Evolutionary conservation across 495 filamentous ascomycete genomes (phyloP).

Genomic region (Saxophila tyrrhenica): DNA sequence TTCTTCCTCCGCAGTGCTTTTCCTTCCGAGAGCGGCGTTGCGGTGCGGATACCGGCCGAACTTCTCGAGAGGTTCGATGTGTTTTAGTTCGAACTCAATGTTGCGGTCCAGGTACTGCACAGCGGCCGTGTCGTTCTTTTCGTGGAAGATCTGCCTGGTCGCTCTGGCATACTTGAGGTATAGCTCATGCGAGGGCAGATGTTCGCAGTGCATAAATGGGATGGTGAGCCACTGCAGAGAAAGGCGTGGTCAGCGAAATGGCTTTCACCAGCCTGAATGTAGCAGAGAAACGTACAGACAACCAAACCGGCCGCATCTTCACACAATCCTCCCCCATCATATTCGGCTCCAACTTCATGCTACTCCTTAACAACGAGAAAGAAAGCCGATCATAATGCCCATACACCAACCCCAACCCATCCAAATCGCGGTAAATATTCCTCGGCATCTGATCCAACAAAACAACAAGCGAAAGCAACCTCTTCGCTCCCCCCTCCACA

Average conservation of each 20-base stretch:
- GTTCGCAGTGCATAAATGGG: constrained; percentile 37
- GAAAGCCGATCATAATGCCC: constrained; percentile 38
- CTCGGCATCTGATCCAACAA: constrained; percentile 41
- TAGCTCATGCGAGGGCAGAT: constrained; percentile 14
- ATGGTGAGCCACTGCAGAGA: constrained; percentile 34
- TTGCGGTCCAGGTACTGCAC: constrained; percentile 3
- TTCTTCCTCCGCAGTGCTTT: constrained; percentile 26
- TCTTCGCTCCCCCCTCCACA: constrained; percentile 14
- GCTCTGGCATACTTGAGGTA: neutral
- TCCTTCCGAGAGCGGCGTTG: constrained; percentile 28
- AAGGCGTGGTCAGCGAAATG: neutral
- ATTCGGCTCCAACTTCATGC: neutral
- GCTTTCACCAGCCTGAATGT: no score
- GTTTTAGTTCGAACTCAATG: constrained; percentile 18
- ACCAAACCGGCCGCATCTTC: neutral
- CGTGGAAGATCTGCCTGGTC: constrained; percentile 12
- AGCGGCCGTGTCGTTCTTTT: constrained; percentile 12
- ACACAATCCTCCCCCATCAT: neutral
- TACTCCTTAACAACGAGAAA: constrained; percentile 15
- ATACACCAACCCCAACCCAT: constrained; percentile 28
- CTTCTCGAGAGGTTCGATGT: constrained; percentile 24
- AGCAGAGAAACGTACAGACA: neutral
- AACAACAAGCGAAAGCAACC: constrained; percentile 32
- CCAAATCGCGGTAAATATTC: constrained; percentile 34
- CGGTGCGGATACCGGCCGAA: constrained; percentile 36